Percentiles rank a stretch among this genome's conserved stretches.
Conservation (phyloP, 2,329 filamentous ascomycete genomes). For the Trichoderma simmonsii region DNA sequence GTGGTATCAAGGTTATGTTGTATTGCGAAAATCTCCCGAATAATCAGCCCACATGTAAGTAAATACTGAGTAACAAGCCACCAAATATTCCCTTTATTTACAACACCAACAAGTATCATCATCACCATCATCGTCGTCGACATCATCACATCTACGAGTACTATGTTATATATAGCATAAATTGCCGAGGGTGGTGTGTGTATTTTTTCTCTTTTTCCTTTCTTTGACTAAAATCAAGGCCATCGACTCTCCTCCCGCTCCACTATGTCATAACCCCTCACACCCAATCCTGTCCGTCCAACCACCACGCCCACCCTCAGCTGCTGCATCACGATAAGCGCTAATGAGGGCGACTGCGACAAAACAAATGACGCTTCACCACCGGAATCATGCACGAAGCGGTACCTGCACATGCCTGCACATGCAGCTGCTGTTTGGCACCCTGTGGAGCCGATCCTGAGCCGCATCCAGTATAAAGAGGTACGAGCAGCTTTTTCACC, state of each 20-base stretch:
- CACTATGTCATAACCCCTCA: not conserved
- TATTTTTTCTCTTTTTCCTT: not conserved
- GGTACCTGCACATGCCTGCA: slow-evolving; percentile 8
- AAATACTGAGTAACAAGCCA: no score
- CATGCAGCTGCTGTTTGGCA: slow-evolving; percentile 9
- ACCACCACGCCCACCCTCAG: not conserved
- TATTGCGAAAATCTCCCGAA: no score
- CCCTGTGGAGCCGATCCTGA: slow-evolving; percentile 5
- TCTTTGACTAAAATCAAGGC: not conserved
- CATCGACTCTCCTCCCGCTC: not conserved
- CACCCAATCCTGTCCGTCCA: not conserved
- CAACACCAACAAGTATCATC: no score
- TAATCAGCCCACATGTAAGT: no score
- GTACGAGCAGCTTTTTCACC: not conserved
- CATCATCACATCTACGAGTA: not conserved
- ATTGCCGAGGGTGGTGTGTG: not conserved
- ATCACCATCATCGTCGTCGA: not conserved
- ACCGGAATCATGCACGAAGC: not conserved
- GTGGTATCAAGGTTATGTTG: no score
- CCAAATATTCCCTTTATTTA: no score
- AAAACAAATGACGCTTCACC: not conserved
- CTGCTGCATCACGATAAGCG: slow-evolving; percentile 4
- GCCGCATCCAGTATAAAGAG: slow-evolving; percentile 10
- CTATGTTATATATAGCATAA: not conserved
- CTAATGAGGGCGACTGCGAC: not conserved